Base-by-base conservation (phyloP, 2,329 filamentous ascomycete genomes). In the Westerdykella sp. region DNA sequence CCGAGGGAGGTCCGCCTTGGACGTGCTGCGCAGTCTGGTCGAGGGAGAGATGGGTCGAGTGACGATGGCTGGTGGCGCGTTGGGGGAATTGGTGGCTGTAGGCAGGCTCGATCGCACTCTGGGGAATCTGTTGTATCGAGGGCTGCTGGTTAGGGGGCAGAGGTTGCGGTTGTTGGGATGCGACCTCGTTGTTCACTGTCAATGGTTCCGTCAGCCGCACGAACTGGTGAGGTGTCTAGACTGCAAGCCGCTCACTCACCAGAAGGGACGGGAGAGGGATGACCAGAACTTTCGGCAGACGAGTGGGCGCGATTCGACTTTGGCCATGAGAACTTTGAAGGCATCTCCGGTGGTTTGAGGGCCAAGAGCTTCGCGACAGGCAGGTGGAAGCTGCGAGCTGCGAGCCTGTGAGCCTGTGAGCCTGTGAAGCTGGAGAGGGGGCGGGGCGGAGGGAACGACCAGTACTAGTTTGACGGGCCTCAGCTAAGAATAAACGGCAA, bases 291-390 rank as follows among this genome's bases (percentile, higher is more conserved):
- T 50, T 65, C 64, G 44, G 66, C 58, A 38, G 65, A 65, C 36
- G 59, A 56, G 49, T 67, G 63, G 55, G 65, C 65, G 45, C 57
- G 56, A 37, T 66, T 67, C 56, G 59, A 59, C 63, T 66, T 67
- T 47, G 53, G 55, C 63, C 58, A 66, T 36, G 61, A 58, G 42
- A 63, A 58, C 55, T 60, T 62, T 43, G 62, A 59, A 55, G 63
- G 61, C 65, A 67, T 68, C 44, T 57, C 63, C 63, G 56, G 14
- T 43, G 49, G 31, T 21, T 50, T 37, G 45, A 39, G 39, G 45
- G 51, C 43, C 51, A 50, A 54, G 48, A 49, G 51, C 47, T 50
- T 47, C 51, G 41, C 48, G 34, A 7, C 39, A 31, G 37, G 25
- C 39, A 31, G 37, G 37, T 30, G 32, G 44, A 40, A 47, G 50